Base-by-base conservation (phyloP, 2,329 filamentous ascomycete species). In the Colletotrichum lini region DNA sequence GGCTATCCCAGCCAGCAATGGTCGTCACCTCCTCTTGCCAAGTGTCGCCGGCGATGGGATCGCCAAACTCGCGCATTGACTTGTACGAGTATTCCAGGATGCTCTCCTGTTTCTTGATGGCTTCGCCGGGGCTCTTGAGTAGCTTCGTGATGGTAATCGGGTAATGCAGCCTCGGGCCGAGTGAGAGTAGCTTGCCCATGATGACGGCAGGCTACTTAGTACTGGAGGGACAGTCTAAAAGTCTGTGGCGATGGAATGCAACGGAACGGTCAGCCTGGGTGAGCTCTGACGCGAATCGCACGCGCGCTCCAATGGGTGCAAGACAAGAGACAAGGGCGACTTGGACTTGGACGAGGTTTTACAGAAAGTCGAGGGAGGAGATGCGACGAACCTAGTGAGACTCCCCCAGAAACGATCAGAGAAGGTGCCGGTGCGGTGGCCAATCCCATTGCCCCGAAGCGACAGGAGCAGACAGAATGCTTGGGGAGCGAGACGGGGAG, bases 141-240 rank as follows among this genome's bases (percentile, higher is more conserved):
- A 98, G 88, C 81, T 94, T 93, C 77, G 92, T 95, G 82, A 99
- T 92, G 76, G 93, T 97, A 82, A 98, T 95, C 77, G 96, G 96
- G 83, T 98, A 99, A 82, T 93, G 93, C 76, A 98, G 90, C 82
- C 89, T 86, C 76, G 86, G 82, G 78, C 89, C 89, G 68, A 91
- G 79, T 66, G 82, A 84, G 68, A 91, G 80, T 72, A 79, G 80
- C 75, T 86, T 86, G 65, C 81, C 82, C 84, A 86, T 84, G 72
- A 69, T 81, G 75, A 26, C 35, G 65, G 54, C 47, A 44, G 35
- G 58, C 53, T 65, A 50, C 61, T 47, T 65, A 50, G 57, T 47
- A 9, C 30, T 42, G 68, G 60, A 38, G 63, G 63, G 70, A 49
- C 21, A 49, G 42, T 47, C 38, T 62, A 59, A 54, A 67, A 58